A percentile compares a stretch with the other conserved stretches of the same genome.
These are phyloP conservation scores for Cryoendolithus antarcticus DNA, from an alignment of 2,329 filamentous ascomycete genomes.

Conservation along the genomic window DNA sequence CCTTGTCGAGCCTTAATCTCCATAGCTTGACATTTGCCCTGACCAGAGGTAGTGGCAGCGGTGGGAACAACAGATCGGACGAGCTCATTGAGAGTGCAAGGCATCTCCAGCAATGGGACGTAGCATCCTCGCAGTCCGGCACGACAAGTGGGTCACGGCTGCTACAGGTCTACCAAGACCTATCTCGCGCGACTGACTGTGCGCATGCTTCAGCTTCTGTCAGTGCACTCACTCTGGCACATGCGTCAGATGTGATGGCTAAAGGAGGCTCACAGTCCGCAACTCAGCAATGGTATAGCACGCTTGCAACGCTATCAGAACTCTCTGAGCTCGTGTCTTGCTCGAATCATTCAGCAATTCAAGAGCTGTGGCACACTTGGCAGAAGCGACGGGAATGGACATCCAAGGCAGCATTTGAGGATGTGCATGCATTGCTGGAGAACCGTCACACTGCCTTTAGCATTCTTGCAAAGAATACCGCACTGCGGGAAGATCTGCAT, in stretches of 20 bases:
- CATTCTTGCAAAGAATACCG: constrained; percentile 58
- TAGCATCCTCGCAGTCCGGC: constrained; percentile 25
- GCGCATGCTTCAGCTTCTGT: background rate
- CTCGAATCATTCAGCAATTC: constrained; percentile 25
- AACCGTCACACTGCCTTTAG: constrained; percentile 74
- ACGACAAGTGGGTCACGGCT: constrained; percentile 1
- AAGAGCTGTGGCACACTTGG: constrained; percentile 51
- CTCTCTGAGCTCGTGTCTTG: constrained; percentile 64
- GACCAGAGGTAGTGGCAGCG: constrained; percentile 46
- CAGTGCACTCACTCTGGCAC: background rate
- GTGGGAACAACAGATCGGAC: constrained; percentile 47
- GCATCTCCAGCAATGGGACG: constrained; percentile 81
- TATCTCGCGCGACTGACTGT: constrained; percentile 28
- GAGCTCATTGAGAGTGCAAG: constrained; percentile 69
- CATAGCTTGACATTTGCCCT: constrained; percentile 76
- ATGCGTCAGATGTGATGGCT: background rate
- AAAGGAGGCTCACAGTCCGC: constrained; percentile 1
- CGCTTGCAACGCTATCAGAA: constrained; percentile 65
- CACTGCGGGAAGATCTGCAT: constrained; percentile 48
- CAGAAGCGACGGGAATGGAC: constrained; percentile 63
- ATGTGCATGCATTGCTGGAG: constrained; percentile 69
- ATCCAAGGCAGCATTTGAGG: constrained; percentile 50
- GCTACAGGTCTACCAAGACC: constrained; percentile 58
- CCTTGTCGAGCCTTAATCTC: constrained; percentile 68
- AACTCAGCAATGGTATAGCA: background rate